Base-by-base conservation (phyloP, 2,329 filamentous ascomycete species). In the Amylocarpus encephaloides region DNA sequence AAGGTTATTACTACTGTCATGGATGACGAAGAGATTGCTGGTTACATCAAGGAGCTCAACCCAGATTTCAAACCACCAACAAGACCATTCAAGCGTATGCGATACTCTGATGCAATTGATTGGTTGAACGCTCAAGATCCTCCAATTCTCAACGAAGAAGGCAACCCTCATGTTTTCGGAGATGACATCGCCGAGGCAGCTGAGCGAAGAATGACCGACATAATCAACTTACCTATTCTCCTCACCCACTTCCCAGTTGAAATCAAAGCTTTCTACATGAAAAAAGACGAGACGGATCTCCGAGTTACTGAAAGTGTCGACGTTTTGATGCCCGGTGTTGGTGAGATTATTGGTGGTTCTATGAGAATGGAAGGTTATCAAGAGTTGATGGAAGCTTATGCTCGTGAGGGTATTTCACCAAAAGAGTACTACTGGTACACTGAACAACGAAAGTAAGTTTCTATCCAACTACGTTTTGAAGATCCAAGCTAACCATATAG, bases 201-300 rank as follows among this genome's bases (percentile, higher is more conserved):
- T 11, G 93, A 98, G 78, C 86, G 93, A 62, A 82, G 78, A 67
- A 98, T 98, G 93, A 97, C 92, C 1, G 93, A 98, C 68, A 86
- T 85, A 61, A 95, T 98, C 76, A 93, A 94, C 82, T 76, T 82
- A 48, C 93, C 93, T 55, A 95, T 98, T 70, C 88, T 97, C 75
- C 78, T 97, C 38, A 97, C 92, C 2, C 92, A 97, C 72, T 98
- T 98, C 81, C 93, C 93, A 16, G 84, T 84, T 52, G 89, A 92
- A 73, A 95, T 98, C 78, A 98, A 98, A 78, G 87, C 93, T 1
- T 98, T 98, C 70, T 98, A 98, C 79, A 98, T 98, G 93, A 85
- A 91, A 72, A 91, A 86, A 71, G 93, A 92, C 62, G 75, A 77
- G 39, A 71, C 78, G 29, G 93, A 98, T 66, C 73, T 71, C 29